Conservation (phyloP, 495 filamentous ascomycete species). For the Neurospora sp. region DNA sequence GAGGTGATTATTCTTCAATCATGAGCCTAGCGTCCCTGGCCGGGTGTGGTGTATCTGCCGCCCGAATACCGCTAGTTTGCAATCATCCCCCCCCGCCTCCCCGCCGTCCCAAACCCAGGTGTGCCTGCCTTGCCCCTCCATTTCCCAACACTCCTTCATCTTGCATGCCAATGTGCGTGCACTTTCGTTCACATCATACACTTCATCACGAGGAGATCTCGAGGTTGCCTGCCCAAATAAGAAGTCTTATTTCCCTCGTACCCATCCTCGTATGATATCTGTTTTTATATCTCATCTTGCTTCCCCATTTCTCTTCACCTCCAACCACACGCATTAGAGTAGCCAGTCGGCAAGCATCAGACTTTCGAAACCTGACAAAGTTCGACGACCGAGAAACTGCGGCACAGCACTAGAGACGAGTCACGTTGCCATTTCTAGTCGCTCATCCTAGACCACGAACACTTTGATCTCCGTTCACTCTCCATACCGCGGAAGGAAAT, state of each 20-base stretch:
- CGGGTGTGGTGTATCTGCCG: neutral
- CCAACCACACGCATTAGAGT: neutral
- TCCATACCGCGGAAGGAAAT: neutral
- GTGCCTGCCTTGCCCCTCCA: constrained; percentile 1
- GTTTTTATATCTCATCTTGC: neutral
- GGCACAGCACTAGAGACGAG: neutral
- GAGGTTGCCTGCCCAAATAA: neutral
- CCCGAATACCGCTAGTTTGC: neutral
- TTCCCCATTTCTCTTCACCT: neutral
- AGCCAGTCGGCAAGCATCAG: neutral
- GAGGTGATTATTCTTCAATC: neutral
- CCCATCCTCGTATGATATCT: neutral
- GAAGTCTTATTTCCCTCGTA: neutral
- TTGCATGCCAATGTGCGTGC: neutral
- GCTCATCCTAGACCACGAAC: neutral
- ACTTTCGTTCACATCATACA: neutral
- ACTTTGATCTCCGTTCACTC: neutral
- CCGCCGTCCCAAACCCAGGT: neutral
- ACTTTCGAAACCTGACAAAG: neutral
- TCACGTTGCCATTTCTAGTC: neutral
- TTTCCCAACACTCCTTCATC: constrained; percentile 1
- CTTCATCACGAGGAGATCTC: neutral
- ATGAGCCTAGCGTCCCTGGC: neutral
- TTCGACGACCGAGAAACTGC: neutral
- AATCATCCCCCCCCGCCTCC: neutral